Conservation (phyloP, 1,284 basidiomycete genomes). For the Testicularia cyperi region DNA sequence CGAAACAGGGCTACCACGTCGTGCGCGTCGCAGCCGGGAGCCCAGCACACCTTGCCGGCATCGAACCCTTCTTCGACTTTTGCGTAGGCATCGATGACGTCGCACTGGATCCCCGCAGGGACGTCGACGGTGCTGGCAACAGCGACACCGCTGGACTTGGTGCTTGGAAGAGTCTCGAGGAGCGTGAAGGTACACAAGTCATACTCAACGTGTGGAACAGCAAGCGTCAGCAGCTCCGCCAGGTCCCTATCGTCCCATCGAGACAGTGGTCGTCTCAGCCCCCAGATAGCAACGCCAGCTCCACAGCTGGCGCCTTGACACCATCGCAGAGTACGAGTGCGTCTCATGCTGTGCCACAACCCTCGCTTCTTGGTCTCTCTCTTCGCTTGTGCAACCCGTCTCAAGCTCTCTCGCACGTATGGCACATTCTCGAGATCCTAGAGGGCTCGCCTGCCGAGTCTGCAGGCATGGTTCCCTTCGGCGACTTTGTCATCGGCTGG, state of each 20-base stretch:
- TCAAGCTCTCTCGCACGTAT: slow-evolving; percentile 64
- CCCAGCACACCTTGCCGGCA: slow-evolving; percentile 70
- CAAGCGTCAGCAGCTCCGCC: slow-evolving; percentile 79
- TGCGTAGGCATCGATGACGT: slow-evolving; percentile 77
- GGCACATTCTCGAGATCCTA: slow-evolving; percentile 95
- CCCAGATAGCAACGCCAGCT: slow-evolving; percentile 31
- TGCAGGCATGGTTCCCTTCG: slow-evolving; percentile 76
- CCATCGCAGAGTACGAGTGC: too few relatives aligned
- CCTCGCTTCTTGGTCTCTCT: slow-evolving; percentile 83
- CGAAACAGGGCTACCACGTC: slow-evolving; percentile 57
- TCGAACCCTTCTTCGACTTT: slow-evolving; percentile 97
- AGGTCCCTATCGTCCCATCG: slow-evolving; percentile 80
- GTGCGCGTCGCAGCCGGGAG: slow-evolving; percentile 59
- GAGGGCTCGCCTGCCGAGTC: slow-evolving; percentile 90
- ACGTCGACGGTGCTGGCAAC: slow-evolving; percentile 32
- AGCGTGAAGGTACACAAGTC: slow-evolving; percentile 77
- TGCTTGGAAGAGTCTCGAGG: slow-evolving; percentile 67
- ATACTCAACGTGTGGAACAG: slow-evolving; percentile 86
- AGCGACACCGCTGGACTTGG: slow-evolving; percentile 33
- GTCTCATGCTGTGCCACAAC: slow-evolving; percentile 56
- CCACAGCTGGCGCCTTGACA: too few relatives aligned
- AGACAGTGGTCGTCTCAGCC: slow-evolving; percentile 69
- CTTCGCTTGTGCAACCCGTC: slow-evolving; percentile 74
- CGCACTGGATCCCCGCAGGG: slow-evolving; percentile 43
- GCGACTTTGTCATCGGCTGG: slow-evolving; percentile 90